Base-by-base conservation (phyloP, 2,329 filamentous ascomycete genomes). In the Torrubiella hemipterigena region DNA sequence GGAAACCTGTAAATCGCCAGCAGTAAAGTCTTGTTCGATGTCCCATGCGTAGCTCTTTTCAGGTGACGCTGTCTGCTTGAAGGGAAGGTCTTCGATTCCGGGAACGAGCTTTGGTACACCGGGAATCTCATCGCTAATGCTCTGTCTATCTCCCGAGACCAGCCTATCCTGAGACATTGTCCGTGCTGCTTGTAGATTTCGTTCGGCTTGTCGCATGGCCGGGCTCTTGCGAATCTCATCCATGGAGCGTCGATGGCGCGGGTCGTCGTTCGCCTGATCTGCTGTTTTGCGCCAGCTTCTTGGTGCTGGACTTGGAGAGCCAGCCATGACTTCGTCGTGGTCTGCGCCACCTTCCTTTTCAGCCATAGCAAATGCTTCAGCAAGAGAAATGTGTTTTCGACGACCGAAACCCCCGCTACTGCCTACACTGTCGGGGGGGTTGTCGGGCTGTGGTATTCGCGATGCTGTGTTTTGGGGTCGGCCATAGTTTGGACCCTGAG, bases 1-100 rank as follows among this genome's bases (percentile, higher is more conserved):
- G 0, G 70, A 74, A 20, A 68, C 45, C 35, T 73, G 67, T 23
- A 73, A 36, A 35, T 73, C 69, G 25, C 61, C 59, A 9, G 62
- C 69, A 1, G 70, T 73, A 39, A 75, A 73, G 33, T 75, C 70
- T 5, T 63, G 61, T 20, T 74, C 69, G 6, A 71, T 48, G 34
- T 73, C 54, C 69, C 69, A 75, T 7, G 60, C 63, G 34, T 63
- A 68, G 40, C 61, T 66, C 47, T 67, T 70, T 31, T 65, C 61
- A 0, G 68, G 67, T 1, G 65, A 66, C 6, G 40, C 33, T 21
- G 54, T 39, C 5, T 56, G 58, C 3, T 48, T 49, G 1, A 57
- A 36, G 1, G 54, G 50, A 3, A 50, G 32, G 25, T 56, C 53
- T n/a, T 58, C 53, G 26, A 58, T 57, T 18, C 55, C 55, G 7